Base-by-base conservation (phyloP, 2,329 filamentous ascomycete species). In the Coleophoma cylindrospora region DNA sequence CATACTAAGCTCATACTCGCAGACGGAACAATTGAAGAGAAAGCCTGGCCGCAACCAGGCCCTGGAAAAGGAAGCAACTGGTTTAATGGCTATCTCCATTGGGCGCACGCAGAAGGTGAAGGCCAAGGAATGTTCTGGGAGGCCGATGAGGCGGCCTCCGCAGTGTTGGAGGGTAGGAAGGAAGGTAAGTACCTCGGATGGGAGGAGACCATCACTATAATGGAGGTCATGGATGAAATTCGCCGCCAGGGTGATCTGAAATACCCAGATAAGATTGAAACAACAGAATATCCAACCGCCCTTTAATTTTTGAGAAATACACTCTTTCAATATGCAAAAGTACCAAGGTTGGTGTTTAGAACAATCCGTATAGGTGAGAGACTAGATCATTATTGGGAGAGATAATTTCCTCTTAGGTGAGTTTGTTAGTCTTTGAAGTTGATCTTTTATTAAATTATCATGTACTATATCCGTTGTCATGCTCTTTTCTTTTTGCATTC, bases 191-290 rank as follows among this genome's bases (percentile, higher is more conserved):
- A 69, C 9, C 66, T 83, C 64, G 70, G 73, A n/a, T 71, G 74
- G 68, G 72, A 76, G 48, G 83, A 86, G 70, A 83, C 79, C 55
- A 68, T 85, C 49, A 68, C 79, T 17, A 81, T 86, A 48, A 86
- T 86, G 83, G 77, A 82, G 64, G 73, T 78, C 3, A 85, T 86
- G 82, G 83, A 87, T 69, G 77, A 83, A 67, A 78, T 82, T 17
- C 72, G 83, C 60, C 75, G 69, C 64, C 80, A 84, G 68, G 75
- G 76, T 47, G 77, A 74, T 3, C 66, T 86, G 64, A 72, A 62
- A 50, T 86, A 83, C 67, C 82, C 82, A 2, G 74, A 81, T 56
- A 76, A 75, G 65, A 84, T 86, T 61, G 83, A 86, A 73, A 58
- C 43, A 12, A 45, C 43, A 33, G 43, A 45, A 10, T 27, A 27